Evolutionary conservation across 2,329 filamentous ascomycete genomes (phyloP), one percentile per base, ranked within the genome.

Genomic region (Penicillium sp.): DNA sequence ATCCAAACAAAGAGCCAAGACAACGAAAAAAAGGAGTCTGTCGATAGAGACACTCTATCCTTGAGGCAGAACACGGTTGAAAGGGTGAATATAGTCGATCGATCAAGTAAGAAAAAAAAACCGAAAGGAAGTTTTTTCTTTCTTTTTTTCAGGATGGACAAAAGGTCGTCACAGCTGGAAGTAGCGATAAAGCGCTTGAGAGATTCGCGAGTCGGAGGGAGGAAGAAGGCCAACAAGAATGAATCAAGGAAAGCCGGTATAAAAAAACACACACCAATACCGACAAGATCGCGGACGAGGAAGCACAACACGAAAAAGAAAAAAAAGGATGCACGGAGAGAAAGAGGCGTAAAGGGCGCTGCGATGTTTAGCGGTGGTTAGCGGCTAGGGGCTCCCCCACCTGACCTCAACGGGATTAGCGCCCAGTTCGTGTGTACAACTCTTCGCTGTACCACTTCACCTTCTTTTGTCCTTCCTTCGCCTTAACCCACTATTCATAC

Each of bases 261-360:
- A 59, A 56, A 59, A 55, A 64, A 40, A 45, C 40, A 58, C 59
- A 57, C 54, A 54, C 48, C 56, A 48, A 55, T 54, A 49, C 44
- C 33, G 37, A 47, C 40, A 44, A 48, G 42, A 50, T 53, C 43
- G 18, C 42, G 31, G 58, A 56, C 51, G 37, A 45, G 55, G 57
- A 69, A 65, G 63, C 65, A 69, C 65, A 63, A 59, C 65, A 70
- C 57, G 63, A 64, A 63, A 57, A 57, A 53, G 53, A 58, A 55
- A 62, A 63, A 65, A 57, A 52, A 53, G 57, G 41, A 50, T 60
- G 59, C 49, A 53, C 37, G 29, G 57, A 62, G 47, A 56, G 49
- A 60, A 60, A 58, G 57, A 56, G 53, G 51, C 63, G 51, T 61
- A 58, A 58, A 45, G 50, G 43, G 37, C 18, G 31, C 22, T 47